Evolutionary conservation across 495 filamentous ascomycete species (phyloP).

Genomic region (Penicillium macrosclerotiorum): DNA sequence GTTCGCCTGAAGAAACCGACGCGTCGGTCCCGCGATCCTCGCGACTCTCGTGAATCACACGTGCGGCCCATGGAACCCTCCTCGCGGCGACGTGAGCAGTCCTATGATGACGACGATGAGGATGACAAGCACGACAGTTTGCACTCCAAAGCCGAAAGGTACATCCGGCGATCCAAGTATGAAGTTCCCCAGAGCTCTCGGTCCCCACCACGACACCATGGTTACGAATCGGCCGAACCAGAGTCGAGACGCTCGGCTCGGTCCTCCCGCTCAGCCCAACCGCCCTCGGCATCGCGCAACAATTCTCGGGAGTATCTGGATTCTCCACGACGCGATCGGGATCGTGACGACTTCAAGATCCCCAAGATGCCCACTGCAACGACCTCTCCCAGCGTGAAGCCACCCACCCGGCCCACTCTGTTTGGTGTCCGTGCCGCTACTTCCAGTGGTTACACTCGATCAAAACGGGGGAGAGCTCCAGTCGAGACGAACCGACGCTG

Average conservation of each 20-base stretch:
- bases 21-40: conserved; percentile 16
- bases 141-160: conserved; percentile 32
- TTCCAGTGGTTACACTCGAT: conserved; percentile 22
- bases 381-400: conserved; percentile 25
- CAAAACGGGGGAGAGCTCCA: conserved; percentile 27
- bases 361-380: conserved; percentile 32
- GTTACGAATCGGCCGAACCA: conserved; percentile 37
- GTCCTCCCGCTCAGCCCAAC: conserved; percentile 28
- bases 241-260: conserved; percentile 30
- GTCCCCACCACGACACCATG: conserved; percentile 32
- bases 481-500: conserved; percentile 21
- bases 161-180: conserved; percentile 38
- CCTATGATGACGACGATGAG: conserved; percentile 28
- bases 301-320: conserved; percentile 37
- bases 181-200: conserved; percentile 26
- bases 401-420: conserved; percentile 26
- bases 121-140: conserved; percentile 13
- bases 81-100: conserved; percentile 17
- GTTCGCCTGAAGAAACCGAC: conserved; percentile 20
- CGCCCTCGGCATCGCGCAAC: conserved; percentile 31
- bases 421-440: conserved; percentile 33
- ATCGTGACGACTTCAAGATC: conserved; percentile 22
- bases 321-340: conserved; percentile 10
- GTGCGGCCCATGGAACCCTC: conserved; percentile 15
- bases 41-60: conserved; percentile 14